Percentiles rank a stretch among this genome's conserved stretches.
These are phyloP conservation scores for Chlamydomonas urium DNA, from an alignment of 139 green algal genomes.

Conservation along the genomic window DNA sequence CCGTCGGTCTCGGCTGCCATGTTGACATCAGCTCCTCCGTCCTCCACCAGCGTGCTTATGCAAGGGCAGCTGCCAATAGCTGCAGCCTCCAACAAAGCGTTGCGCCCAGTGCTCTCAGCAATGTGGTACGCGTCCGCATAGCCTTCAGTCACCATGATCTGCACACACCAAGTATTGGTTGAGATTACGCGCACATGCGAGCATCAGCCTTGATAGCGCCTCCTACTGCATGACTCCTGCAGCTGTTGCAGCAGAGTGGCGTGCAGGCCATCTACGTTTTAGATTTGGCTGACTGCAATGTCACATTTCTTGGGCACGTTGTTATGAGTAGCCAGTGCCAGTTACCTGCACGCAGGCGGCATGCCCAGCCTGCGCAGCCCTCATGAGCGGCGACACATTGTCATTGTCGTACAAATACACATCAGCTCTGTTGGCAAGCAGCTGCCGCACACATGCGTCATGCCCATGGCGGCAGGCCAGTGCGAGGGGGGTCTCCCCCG, in stretches of 20 bases:
- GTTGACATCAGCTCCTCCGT: conserved; percentile 1
- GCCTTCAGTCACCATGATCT: background rate
- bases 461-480: background rate
- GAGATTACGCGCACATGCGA: background rate
- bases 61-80: background rate
- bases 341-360: background rate
- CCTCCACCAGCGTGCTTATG: background rate
- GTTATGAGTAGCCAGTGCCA: background rate
- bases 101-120: background rate
- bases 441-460: background rate
- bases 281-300: background rate
- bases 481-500: background rate
- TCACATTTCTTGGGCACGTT: background rate
- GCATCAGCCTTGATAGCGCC: background rate
- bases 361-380: background rate
- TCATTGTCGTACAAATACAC: conserved; percentile 3
- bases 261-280: background rate
- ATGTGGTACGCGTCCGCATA: background rate
- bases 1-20: background rate
- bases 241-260: background rate
- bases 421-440: background rate
- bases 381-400: conserved; percentile 1
- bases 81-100: conserved; percentile 7
- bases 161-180: background rate
- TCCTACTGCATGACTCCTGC: background rate